Base-by-base conservation (phyloP, 2,329 filamentous ascomycete species). In the Alternaria burnsii region DNA sequence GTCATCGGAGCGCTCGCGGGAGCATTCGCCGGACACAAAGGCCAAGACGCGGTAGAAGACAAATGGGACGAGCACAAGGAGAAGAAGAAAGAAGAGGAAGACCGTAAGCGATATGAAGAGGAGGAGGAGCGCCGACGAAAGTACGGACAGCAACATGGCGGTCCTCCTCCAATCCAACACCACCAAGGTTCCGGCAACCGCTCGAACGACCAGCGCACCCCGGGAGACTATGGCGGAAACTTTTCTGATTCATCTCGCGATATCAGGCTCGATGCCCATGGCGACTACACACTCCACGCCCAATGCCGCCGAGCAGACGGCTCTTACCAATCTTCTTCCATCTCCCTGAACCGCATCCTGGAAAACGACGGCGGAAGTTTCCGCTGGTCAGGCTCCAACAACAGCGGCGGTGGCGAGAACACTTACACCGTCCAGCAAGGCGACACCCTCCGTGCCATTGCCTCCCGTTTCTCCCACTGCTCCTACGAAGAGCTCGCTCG, bases 21-120 rank as follows among this genome's bases (percentile, higher is more conserved):
- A 26, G 71, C 71, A 1, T 68, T 73, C 32, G 66, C 69, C 1
- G 71, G 71, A 0, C 65, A 69, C 61, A 71, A 72, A 48, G 47
- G 60, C 6, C 71, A 73, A 41, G 70, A 74, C 20, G 65, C 60
- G 0, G 63, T 59, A 1, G 60, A 56, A n/a, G 68, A 72, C 9
- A 71, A 70, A 53, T 73, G 71, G 51, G 66, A 73, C 18, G 65
- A 71, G 36, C 71, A 54, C n/a, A 68, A 74, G 16, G 71, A 73
- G 5, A 71, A 72, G 60, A 74, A 73, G 62, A 59, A 72, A 24
- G 53, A 56, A 48, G 69, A 73, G 52, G 66, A 71, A 56, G 36
- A 69, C 12, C 55, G 55, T 3, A 22, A 32, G 18, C 34, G 36
- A 5, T 48, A 55, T 38, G 69, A 73, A 57, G 67, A 71, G 53